These are phyloP conservation scores for Daldinia sp. DNA, from an alignment of 2,329 filamentous ascomycete genomes.

Conservation along the genomic window DNA sequence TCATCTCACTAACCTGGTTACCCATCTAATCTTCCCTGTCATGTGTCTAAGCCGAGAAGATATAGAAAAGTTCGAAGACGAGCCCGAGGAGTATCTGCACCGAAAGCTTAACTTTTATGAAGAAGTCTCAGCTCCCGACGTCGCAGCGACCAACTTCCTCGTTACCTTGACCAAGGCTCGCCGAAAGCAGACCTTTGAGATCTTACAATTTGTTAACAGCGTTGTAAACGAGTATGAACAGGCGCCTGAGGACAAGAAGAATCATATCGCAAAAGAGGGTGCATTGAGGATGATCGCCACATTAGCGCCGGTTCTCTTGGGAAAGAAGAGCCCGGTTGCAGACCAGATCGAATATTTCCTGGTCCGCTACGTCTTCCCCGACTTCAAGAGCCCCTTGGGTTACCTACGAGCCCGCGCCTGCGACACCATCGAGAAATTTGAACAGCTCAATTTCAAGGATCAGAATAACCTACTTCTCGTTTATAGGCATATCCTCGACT, in stretches of 20 bases:
- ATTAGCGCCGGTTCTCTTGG: slow-evolving; percentile 89
- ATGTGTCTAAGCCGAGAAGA: slow-evolving; percentile 93
- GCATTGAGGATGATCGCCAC: slow-evolving; percentile 97
- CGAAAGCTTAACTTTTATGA: slow-evolving; percentile 98
- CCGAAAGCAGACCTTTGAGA: slow-evolving; percentile 94
- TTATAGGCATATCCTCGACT: slow-evolving; percentile 95
- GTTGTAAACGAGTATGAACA: slow-evolving; percentile 93
- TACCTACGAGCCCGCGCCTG: slow-evolving; percentile 94
- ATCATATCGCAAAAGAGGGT: slow-evolving; percentile 94
- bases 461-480: slow-evolving; percentile 94
- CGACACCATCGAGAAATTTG: slow-evolving; percentile 97
- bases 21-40: slow-evolving; percentile 94
- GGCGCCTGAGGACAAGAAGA: slow-evolving; percentile 86
- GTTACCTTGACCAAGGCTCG: slow-evolving; percentile 93
- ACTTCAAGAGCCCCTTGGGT: slow-evolving; percentile 91
- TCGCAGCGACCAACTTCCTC: slow-evolving; percentile 95
- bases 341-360: slow-evolving; percentile 99
- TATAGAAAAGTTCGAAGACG: slow-evolving; percentile 89
- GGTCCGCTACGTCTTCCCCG: slow-evolving; percentile 96
- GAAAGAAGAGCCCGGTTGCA: slow-evolving; percentile 98
- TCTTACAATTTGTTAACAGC: slow-evolving; percentile 93
- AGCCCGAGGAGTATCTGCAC: slow-evolving; percentile 96
- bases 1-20: slow-evolving; percentile 90
- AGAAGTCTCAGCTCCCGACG: slow-evolving; percentile 92
- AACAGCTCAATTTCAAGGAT: slow-evolving; percentile 96